These are phyloP conservation scores for Colletotrichum australisinense DNA, from an alignment of 2,329 filamentous ascomycete species.

Conservation along the genomic window DNA sequence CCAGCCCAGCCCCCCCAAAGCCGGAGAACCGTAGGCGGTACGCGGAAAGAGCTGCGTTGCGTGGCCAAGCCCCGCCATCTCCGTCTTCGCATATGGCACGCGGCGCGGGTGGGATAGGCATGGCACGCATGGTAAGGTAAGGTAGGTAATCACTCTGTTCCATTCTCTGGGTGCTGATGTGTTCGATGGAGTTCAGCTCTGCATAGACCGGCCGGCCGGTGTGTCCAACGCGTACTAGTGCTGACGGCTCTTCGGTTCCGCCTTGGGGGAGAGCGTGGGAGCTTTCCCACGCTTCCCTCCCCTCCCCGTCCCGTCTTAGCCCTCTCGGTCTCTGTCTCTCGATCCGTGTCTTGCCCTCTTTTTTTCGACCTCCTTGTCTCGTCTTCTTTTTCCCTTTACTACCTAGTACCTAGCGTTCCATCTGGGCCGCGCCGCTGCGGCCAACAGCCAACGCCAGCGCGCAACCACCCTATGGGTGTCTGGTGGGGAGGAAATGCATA, in stretches of 20 bases:
- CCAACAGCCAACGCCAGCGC: background rate
- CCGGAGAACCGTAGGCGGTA: background rate
- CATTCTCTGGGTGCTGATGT: background rate
- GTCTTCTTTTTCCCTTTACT: background rate
- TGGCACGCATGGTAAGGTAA: background rate
- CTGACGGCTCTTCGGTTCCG: conserved; percentile 12
- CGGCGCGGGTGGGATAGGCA: too few relatives aligned
- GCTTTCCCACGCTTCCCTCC: too few relatives aligned
- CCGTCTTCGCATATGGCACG: background rate
- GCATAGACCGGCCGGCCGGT: conserved; percentile 3
- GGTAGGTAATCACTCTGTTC: conserved; percentile 10
- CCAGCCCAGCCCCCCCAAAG: background rate
- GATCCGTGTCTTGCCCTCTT: background rate
- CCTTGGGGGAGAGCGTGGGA: background rate
- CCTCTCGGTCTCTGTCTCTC: background rate
- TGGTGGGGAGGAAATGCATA: background rate
- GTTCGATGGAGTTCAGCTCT: background rate
- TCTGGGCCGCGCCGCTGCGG: background rate
- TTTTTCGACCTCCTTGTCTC: background rate
- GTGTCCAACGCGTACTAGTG: conserved; percentile 28
- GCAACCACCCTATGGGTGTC: background rate
- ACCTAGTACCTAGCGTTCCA: too few relatives aligned
- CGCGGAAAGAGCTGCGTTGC: background rate
- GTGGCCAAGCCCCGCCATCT: background rate
- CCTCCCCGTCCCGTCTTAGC: too few relatives aligned